Evolutionary conservation across 202 grass and related monocot species (phyloP), one percentile per base, ranked within the genome.

Genomic region (Digitaria exilis): DNA sequence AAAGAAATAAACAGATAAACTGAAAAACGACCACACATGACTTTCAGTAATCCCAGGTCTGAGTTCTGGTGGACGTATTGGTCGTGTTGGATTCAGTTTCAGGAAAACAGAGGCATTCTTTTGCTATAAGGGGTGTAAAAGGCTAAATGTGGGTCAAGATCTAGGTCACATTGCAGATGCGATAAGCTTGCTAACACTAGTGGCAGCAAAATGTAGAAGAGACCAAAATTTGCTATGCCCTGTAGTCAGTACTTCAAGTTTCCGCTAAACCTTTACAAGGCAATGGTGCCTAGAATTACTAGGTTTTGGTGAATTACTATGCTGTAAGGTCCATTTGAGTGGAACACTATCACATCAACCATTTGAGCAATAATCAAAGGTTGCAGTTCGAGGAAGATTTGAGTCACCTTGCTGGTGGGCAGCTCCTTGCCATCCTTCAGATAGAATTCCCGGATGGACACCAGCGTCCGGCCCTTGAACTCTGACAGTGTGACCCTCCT

Each of bases 391-490:
- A 24, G 69, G 12, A 32, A 77, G 61, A 85, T 41, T 46, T 31
- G 63, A 55, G 55, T 54, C 61, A 98, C 96, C 93, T 96, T 96
- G 28, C 85, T 58, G 54, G 84, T 71, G 62, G 96, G 96, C 64
- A 92, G 19, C 83, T 98, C 88, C 75, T 92, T 98, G 80, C 96
- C 93, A 35, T 98, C 93, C 85, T 98, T 98, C 22, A 69, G 0
- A 63, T 94, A 98, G 83, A 89, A 94, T 75, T 96, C 93, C 4
- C 96, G 87, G 69, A 98, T 96, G 2, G 93, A 96, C 67, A 96
- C 86, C 57, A 98, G 89, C 26, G 78, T 92, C 55, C 76, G 92
- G 75, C 96, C 93, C 70, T 58, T 87, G 42, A 94, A 96, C 26
- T 98, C 91, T 60, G 88, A 88, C 21, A 96, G 68, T 16, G 93